Evolutionary conservation across 176 grass and related monocot species (phyloP), one percentile per base, ranked within the genome.

Genomic region (Tillandsia fasciculata): DNA sequence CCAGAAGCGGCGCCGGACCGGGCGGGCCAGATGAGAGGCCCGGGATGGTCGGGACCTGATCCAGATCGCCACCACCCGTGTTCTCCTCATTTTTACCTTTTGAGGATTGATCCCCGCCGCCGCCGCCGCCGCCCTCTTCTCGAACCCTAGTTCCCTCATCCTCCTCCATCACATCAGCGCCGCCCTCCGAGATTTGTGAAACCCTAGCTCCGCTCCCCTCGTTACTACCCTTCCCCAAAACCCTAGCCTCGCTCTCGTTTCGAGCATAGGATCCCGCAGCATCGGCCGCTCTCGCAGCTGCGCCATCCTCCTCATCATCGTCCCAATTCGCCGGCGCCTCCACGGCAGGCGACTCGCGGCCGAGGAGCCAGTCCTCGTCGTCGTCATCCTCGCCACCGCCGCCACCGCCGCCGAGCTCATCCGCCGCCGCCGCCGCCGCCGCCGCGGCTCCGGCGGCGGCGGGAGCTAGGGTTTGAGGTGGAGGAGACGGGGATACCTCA

Each of bases 281-380:
- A 6, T 61, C 68, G 33, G 33, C 33, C 33, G 33, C 7, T 42
- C 33, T 42, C 33, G 33, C 6, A 11, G 53, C 23, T 68, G 24
- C 70, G 12, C 11, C 77, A 1, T 59, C 79, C 2, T 81, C 85
- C 11, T 85, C 84, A 11, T 93, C 90, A 54, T 81, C 82, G 17
- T 73, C 87, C 93, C 93, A 97, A 79, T 87, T 88, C 20, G 71
- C 77, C 15, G 82, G 70, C 42, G 86, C 79, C 66, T 92, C 86
- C 53, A 92, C 79, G 49, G 81, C 82, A 3, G 77, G 63, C 15
- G 74, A 69, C 9, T 69, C 72, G 70, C 70, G 76, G 64, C 74
- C 94, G 12, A 90, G 82, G 9, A 99, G 54, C 94, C 95, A 94
- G 52, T 88, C 95, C 1, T 93, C 94, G 12, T 88, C 87, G 0